Conservation (phyloP, 345 rosid genomes). For the Euphorbia pulcherrima region DNA sequence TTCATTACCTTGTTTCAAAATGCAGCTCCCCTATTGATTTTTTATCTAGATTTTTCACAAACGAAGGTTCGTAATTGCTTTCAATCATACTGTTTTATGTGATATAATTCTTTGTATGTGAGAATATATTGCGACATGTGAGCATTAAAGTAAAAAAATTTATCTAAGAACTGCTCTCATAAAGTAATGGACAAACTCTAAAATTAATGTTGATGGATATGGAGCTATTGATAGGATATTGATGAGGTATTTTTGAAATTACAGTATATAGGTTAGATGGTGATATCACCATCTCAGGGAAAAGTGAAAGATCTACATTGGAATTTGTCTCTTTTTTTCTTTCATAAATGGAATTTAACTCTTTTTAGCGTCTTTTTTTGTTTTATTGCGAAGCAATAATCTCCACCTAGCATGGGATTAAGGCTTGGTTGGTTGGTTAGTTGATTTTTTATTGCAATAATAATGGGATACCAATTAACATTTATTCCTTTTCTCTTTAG, state of each 20-base stretch:
- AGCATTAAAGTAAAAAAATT: not conserved
- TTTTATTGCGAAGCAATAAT: not conserved
- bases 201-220: not conserved
- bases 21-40: conserved; percentile 68
- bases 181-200: not conserved
- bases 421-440: too few species aligned
- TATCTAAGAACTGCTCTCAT: not conserved
- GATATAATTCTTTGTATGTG: not conserved
- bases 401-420: too few species aligned
- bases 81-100: not conserved
- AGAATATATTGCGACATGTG: not conserved
- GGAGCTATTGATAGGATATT: not conserved
- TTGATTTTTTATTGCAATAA: not conserved
- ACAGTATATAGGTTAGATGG: not conserved
- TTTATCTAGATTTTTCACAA: conserved; percentile 52
- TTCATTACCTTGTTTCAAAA: conserved; percentile 48
- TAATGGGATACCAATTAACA: not conserved
- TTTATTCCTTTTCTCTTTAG: not conserved
- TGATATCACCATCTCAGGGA: not conserved
- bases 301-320: not conserved
- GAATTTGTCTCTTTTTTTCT: not conserved
- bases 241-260: not conserved
- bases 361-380: too few species aligned
- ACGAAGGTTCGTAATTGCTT: conserved; percentile 48
- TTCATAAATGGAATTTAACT: not conserved